Base-by-base conservation (phyloP, 1,139 yeast species). In the Lodderomyces elongisporus region DNA sequence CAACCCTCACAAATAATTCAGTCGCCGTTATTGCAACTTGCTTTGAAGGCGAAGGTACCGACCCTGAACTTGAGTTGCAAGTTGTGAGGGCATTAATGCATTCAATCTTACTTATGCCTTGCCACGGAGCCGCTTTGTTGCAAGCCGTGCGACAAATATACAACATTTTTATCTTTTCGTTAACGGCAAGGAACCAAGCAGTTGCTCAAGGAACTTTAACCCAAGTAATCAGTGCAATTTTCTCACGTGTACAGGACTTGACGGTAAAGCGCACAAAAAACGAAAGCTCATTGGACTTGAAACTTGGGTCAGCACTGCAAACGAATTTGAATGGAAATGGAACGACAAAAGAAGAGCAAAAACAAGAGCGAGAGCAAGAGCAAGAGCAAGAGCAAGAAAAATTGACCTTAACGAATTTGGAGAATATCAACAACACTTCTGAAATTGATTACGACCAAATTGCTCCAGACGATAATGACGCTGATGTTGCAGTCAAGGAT, bases 161-260 rank as follows among this genome's bases (percentile, higher is more conserved):
- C 61, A 89, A 88, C 53, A 85, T 93, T 21, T 93, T 91, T 51
- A 82, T 91, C 29, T 73, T 87, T 41, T 87, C 96, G 0, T 67
- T 83, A 43, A 79, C 84, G 14, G 76, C 91, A 3, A 66, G 85
- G 17, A 91, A 88, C 52, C 98, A 91, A 58, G 85, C 91, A 1
- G 81, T 89, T 39, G 98, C 98, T 0, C 98, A 93, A 60, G 97
- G 96, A 2, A 82, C 93, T 7, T 69, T 93, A 43, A 85, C 95
- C 3, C 98, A 93, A 59, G 85, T 89, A 48, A 87, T 91, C 21
- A 79, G 82, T 38, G 79, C 87, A 4, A 80, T 89, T 12, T 91
- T 87, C 58, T 93, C 82, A 43, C 72, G 94, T 44, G 85, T 88
- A 25, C 65, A 61, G 37, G 65, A 59, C 28, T 48, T 58, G 4